Evolutionary conservation across 139 green algal genomes (phyloP), one percentile per base, ranked within the genome.

Genomic region (Eudorina sp.): DNA sequence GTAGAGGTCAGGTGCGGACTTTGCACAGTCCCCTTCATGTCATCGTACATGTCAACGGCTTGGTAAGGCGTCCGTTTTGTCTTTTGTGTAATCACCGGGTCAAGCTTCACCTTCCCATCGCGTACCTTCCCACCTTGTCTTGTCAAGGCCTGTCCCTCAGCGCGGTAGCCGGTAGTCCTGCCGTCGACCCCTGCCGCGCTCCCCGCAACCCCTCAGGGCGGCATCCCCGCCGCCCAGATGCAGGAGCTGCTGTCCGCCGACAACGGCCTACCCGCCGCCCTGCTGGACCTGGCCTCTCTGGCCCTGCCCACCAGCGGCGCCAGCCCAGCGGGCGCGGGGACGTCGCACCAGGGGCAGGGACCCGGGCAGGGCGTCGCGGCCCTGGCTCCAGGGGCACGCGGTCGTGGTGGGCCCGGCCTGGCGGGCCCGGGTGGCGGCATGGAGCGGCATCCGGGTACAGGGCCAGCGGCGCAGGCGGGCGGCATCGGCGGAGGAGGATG

Each of bases 211-310:
- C n/a, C 58, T 45, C 83, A 88, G 83, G 68, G 68, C 51, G 51
- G 34, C 53, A n/a, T 90, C 5, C n/a, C 34, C 14, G 34, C 68
- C 27, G n/a, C 40, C 34, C 36, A 45, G 45, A 3, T 91, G 41
- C 38, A 55, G 14, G 68, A 84, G 58, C 76, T 84, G n/a, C 27
- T 87, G 11, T 75, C 79, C n/a, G 36, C 78, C 2, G 69, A 81
- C 43, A 83, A 83, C 41, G 88, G 88, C 48, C 78, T 91, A 5
- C 53, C 78, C 2, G 79, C 38, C 4, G 88, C 80, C 0, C 69
- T 91, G 34, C 66, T 88, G 88, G 88, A 91, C 79, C 88, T 91
- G 80, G 55, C 66, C 2, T n/a, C 88, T 0, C 70, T 91, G 70
- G 53, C 70, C 4, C 41, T 90, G 48, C 66, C 77, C 11, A 48